Evolutionary conservation across 2,329 filamentous ascomycete genomes (phyloP).

Genomic region (Aspergillus tamarii): DNA sequence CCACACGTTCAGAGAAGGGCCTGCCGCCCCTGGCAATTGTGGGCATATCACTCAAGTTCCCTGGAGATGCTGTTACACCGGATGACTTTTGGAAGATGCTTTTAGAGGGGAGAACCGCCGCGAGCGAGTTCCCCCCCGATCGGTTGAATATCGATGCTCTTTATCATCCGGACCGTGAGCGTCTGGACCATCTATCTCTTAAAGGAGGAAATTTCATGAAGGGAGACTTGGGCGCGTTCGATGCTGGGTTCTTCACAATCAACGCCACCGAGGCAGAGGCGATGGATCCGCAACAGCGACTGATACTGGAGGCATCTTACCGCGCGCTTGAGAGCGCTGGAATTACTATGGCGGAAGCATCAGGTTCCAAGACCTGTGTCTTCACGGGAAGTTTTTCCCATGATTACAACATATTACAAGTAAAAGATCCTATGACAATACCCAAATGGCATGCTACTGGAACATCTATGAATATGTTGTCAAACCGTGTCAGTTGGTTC

Average conservation of each 20-base stretch:
- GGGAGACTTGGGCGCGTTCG: conserved; percentile 33
- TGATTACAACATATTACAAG: conserved; percentile 33
- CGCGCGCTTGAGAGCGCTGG: conserved; percentile 34
- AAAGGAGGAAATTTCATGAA: conserved; percentile 24
- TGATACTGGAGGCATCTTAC: conserved; percentile 34
- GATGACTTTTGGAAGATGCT: conserved; percentile 28
- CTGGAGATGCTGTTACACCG: conserved; percentile 22
- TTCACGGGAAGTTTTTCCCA: conserved; percentile 34
- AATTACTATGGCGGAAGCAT: conserved; percentile 28
- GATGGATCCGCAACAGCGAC: conserved; percentile 38
- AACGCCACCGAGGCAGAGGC: conserved; percentile 26
- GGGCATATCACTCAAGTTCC: conserved; percentile 25
- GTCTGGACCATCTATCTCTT: conserved; percentile 15
- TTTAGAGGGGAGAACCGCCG: conserved; percentile 21
- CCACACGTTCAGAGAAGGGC: not conserved
- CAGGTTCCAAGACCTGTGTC: conserved; percentile 36
- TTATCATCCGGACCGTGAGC: conserved; percentile 24
- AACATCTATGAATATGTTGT: conserved; percentile 29
- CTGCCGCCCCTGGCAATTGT: conserved; percentile 26
- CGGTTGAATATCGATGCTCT: conserved; percentile 29
- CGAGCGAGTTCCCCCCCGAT: conserved; percentile 26
- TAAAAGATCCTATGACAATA: conserved; percentile 22
- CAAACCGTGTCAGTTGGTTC: conserved; percentile 34
- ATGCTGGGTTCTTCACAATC: conserved; percentile 37
- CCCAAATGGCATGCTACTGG: conserved; percentile 28